phyloP scores from a whole-genome alignment of 2,329 filamentous ascomycete species.

The Oidium heveae region DNA sequence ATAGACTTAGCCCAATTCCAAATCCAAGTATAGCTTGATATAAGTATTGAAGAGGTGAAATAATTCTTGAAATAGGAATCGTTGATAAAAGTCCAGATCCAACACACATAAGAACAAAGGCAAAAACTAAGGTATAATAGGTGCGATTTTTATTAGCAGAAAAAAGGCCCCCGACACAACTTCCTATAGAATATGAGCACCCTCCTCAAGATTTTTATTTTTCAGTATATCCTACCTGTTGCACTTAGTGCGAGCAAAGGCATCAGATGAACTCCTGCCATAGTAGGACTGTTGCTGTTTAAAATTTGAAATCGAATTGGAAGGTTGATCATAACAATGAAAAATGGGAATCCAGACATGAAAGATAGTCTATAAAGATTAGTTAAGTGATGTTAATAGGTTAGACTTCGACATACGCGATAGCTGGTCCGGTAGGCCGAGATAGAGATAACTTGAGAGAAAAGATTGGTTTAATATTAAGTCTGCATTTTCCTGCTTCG shows the following conservation, averaged over 20 bases:
- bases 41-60: background rate
- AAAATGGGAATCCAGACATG: slow-evolving; percentile 30
- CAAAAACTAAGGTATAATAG: background rate
- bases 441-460: background rate
- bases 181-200: background rate
- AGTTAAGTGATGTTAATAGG: background rate
- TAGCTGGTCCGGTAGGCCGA: background rate
- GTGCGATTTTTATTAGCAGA: slow-evolving; percentile 1
- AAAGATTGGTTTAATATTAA: slow-evolving; percentile 1
- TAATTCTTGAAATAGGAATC: background rate
- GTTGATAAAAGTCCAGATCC: slow-evolving; percentile 1
- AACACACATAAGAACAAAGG: background rate
- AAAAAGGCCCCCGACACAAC: background rate
- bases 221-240: slow-evolving; percentile 7
- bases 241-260: slow-evolving; percentile 32
- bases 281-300: slow-evolving; percentile 24
- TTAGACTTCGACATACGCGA: background rate
- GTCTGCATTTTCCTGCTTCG: background rate
- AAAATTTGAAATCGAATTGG: slow-evolving; percentile 36
- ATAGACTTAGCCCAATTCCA: background rate
- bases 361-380: slow-evolving; percentile 10
- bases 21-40: slow-evolving; percentile 1
- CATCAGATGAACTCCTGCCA: slow-evolving; percentile 30
- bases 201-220: background rate
- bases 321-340: slow-evolving; percentile 30